Conservation (phyloP, 768 basidiomycete species). For the Rhodosporidiobolus sp. region DNA sequence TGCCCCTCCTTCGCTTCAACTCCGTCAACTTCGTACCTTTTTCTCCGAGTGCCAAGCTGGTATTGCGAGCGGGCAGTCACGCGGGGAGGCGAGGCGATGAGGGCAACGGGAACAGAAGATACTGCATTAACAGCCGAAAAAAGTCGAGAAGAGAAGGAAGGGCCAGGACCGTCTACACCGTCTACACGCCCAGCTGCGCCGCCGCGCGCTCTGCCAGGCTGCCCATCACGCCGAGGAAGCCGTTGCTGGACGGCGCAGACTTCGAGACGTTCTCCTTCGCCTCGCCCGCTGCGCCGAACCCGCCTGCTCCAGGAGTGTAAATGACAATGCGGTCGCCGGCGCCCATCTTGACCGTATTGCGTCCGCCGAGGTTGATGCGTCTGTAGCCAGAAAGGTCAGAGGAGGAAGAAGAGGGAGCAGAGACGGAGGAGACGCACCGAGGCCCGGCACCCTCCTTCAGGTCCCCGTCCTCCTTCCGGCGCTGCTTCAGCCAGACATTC, state of each 20-base stretch:
- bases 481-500: constrained; percentile 72
- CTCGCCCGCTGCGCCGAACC: constrained; percentile 62
- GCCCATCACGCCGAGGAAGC: constrained; percentile 47
- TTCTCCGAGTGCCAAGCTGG: too few relatives aligned
- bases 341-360: constrained; percentile 77
- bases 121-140: background rate
- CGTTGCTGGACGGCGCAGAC: background rate
- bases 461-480: constrained; percentile 55
- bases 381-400: constrained; percentile 48
- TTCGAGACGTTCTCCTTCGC: background rate
- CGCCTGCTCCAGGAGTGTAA: constrained; percentile 88
- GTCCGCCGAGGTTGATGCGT: constrained; percentile 81
- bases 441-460: constrained; percentile 44
- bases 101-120: background rate
- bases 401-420: background rate
- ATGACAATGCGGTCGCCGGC: constrained; percentile 76
- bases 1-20: too few relatives aligned
- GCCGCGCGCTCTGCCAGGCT: constrained; percentile 48
- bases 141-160: too few relatives aligned
- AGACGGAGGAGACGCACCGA: background rate
- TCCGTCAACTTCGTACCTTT: too few relatives aligned
- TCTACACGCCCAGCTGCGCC: constrained; percentile 40
- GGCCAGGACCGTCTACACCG: too few relatives aligned
- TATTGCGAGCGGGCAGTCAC: too few relatives aligned
- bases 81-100: too few relatives aligned